A percentile compares a stretch with the other conserved stretches of the same genome.
Conservation (phyloP, 2,329 filamentous ascomycete genomes). For the Periconia sp. region DNA sequence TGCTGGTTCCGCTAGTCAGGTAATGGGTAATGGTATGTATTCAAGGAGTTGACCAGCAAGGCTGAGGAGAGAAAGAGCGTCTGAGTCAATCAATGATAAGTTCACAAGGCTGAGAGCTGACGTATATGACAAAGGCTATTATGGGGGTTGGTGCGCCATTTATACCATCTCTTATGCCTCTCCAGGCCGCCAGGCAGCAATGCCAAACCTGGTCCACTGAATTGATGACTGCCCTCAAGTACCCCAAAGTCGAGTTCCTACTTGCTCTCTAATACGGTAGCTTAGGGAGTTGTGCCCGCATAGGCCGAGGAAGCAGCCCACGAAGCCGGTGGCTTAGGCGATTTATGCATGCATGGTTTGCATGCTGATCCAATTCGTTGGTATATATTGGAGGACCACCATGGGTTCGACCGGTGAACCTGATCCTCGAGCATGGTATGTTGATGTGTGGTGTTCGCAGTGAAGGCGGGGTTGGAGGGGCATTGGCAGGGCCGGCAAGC, state of each 20-base stretch:
- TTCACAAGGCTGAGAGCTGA: conserved; percentile 3
- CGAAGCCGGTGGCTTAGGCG: conserved; percentile 6
- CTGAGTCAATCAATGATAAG: no score
- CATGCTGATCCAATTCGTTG: conserved; percentile 4
- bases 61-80: no score
- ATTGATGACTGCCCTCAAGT: background rate
- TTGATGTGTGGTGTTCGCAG: conserved; percentile 3
- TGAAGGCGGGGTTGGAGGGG: conserved; percentile 10
- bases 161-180: background rate
- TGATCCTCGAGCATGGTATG: background rate
- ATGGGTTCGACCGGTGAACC: conserved; percentile 9
- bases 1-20: no score
- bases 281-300: background rate
- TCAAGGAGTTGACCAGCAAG: no score
- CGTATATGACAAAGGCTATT: background rate
- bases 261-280: background rate
- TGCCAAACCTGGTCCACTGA: background rate
- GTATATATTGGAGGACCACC: background rate
- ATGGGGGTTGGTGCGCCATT: background rate
- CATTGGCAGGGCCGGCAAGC: background rate
- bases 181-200: conserved; percentile 1
- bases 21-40: no score
- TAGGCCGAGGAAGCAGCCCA: conserved; percentile 1
- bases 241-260: background rate
- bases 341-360: conserved; percentile 1